Evolutionary conservation across 2,329 filamentous ascomycete genomes (phyloP).

Genomic region (Epichloe festucae): DNA sequence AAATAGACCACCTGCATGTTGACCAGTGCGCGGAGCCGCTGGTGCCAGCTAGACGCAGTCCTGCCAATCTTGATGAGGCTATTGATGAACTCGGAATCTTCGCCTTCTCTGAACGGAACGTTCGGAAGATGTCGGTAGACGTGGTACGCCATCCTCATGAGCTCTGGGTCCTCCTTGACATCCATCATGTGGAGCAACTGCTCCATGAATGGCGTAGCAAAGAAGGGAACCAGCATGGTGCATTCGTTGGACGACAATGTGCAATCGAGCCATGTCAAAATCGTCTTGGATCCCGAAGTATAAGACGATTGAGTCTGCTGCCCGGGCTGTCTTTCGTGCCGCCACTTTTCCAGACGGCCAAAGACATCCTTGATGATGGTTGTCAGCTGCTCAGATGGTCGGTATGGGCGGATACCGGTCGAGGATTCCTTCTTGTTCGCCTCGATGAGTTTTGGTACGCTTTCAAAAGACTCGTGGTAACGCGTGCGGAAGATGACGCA

Average conservation of each 20-base stretch:
- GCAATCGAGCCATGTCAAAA: constrained; percentile 86
- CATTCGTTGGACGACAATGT: constrained; percentile 88
- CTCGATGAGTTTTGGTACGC: constrained; percentile 62
- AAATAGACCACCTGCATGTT: constrained; percentile 99
- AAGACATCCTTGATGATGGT: constrained; percentile 65
- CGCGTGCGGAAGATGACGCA: constrained; percentile 79
- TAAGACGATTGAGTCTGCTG: constrained; percentile 91
- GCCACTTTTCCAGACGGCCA: constrained; percentile 70
- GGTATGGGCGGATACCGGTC: constrained; percentile 73
- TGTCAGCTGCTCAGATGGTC: constrained; percentile 61
- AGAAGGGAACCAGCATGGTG: constrained; percentile 80
- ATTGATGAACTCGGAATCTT: constrained; percentile 73
- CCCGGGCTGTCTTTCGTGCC: constrained; percentile 67
- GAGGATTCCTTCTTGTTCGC: constrained; percentile 69
- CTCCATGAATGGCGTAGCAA: constrained; percentile 78
- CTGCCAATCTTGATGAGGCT: constrained; percentile 81
- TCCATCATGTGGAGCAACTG: constrained; percentile 99
- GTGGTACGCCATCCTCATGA: constrained; percentile 88
- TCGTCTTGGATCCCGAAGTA: constrained; percentile 91
- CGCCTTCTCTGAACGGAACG: constrained; percentile 77
- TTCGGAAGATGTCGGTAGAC: constrained; percentile 95
- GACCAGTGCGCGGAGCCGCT: constrained; percentile 84
- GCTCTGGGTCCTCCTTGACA: constrained; percentile 92
- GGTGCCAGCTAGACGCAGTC: constrained; percentile 81
- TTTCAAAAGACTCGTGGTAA: constrained; percentile 86